These are phyloP conservation scores for Xylaria sp. DNA, from an alignment of 2,329 filamentous ascomycete species.

Conservation along the genomic window DNA sequence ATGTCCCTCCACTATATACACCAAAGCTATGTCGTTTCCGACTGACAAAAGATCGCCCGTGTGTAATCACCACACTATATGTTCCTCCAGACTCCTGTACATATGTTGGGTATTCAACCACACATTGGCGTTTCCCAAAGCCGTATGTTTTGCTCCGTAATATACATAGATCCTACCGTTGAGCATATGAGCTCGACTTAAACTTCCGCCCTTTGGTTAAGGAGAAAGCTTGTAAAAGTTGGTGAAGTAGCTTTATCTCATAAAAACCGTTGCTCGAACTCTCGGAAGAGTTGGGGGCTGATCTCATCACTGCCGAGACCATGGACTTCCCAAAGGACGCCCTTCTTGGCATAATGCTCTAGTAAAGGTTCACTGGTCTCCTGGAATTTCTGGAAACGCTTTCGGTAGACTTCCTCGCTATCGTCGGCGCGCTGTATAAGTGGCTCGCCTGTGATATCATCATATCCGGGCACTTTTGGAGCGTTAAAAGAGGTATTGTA, in stretches of 20 bases:
- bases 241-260: constrained; percentile 18
- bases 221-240: background rate
- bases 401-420: constrained; percentile 84
- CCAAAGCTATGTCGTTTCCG: background rate
- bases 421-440: constrained; percentile 88
- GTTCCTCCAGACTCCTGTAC: background rate
- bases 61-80: background rate
- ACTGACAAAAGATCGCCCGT: constrained; percentile 5
- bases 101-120: constrained; percentile 4
- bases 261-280: constrained; percentile 81
- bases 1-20: constrained; percentile 1
- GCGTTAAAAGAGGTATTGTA: constrained; percentile 97
- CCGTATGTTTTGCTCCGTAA: constrained; percentile 1
- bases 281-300: constrained; percentile 83
- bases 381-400: constrained; percentile 83
- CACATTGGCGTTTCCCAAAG: background rate
- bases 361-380: constrained; percentile 87
- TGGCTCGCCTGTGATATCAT: constrained; percentile 91
- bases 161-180: constrained; percentile 19
- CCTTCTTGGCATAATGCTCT: constrained; percentile 87
- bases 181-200: background rate
- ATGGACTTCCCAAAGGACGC: constrained; percentile 86
- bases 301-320: constrained; percentile 96
- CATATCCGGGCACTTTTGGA: constrained; percentile 80
- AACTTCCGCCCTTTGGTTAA: background rate